Conservation (phyloP, 2,329 filamentous ascomycete species). For the Calonectria ilicicola region DNA sequence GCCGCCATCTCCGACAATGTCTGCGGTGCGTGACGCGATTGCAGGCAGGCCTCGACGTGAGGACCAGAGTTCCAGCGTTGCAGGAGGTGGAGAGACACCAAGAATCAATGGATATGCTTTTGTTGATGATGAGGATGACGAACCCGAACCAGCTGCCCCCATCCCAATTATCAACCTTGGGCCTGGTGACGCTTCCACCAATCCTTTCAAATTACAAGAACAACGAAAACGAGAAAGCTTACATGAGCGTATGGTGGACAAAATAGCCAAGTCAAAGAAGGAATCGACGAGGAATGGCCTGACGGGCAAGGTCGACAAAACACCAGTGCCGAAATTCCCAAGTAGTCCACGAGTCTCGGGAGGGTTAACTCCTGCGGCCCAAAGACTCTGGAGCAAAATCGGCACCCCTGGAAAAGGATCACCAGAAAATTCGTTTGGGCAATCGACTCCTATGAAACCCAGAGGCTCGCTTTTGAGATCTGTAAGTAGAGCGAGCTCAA, state of each 20-base stretch:
- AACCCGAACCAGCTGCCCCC: conserved; percentile 40
- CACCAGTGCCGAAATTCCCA: conserved; percentile 77
- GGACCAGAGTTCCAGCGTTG: conserved; percentile 69
- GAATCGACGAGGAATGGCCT: conserved; percentile 69
- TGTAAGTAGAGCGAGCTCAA: conserved; percentile 43
- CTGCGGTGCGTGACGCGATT: conserved; percentile 86
- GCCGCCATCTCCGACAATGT: conserved; percentile 85
- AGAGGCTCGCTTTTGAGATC: conserved; percentile 54
- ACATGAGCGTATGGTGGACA: conserved; percentile 89
- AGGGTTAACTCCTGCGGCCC: conserved; percentile 79
- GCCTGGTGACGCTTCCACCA: conserved; percentile 73
- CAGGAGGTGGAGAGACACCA: conserved; percentile 77
- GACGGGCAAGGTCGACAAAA: conserved; percentile 68
- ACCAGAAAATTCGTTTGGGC: conserved; percentile 48
- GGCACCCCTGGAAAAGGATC: conserved; percentile 55
- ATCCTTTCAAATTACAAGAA: conserved; percentile 84
- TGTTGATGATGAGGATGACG: conserved; percentile 82
- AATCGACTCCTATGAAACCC: conserved; percentile 52
- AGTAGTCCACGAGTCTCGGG: conserved; percentile 71
- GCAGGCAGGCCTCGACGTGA: conserved; percentile 74
- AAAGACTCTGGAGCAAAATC: conserved; percentile 75
- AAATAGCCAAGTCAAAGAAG: conserved; percentile 79
- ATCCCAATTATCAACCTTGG: conserved; percentile 67
- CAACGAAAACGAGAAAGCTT: conserved; percentile 82
- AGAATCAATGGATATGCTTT: conserved; percentile 94